Evolutionary conservation across 495 filamentous ascomycete genomes (phyloP).

Genomic region (Penicillium maclennaniae): DNA sequence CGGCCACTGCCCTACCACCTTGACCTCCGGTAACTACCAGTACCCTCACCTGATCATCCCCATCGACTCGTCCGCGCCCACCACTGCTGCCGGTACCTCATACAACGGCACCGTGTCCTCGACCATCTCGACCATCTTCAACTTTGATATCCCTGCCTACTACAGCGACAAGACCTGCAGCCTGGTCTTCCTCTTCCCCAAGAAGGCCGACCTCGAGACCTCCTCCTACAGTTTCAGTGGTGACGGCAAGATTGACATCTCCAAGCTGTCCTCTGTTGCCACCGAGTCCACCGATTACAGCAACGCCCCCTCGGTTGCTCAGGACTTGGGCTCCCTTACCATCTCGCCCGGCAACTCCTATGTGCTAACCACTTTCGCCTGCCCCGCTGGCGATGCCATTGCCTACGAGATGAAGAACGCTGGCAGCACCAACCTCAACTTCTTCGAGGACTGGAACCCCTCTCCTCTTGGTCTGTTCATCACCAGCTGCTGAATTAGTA

Average conservation of each 20-base stretch:
- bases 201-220: slow-evolving; percentile 47
- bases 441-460: slow-evolving; percentile 60
- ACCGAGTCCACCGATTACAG: slow-evolving; percentile 45
- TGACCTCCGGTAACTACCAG: slow-evolving; percentile 49
- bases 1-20: slow-evolving; percentile 46
- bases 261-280: slow-evolving; percentile 39
- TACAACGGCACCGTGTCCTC: slow-evolving; percentile 52
- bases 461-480: slow-evolving; percentile 63
- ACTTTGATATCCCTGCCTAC: slow-evolving; percentile 59
- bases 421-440: slow-evolving; percentile 54
- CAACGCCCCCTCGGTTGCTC: slow-evolving; percentile 42
- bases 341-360: slow-evolving; percentile 56
- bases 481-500: slow-evolving; percentile 45
- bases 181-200: slow-evolving; percentile 64
- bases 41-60: slow-evolving; percentile 67
- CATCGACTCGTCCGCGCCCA: slow-evolving; percentile 53
- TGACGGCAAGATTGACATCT: slow-evolving; percentile 53
- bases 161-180: slow-evolving; percentile 57
- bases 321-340: slow-evolving; percentile 45
- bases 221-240: slow-evolving; percentile 56
- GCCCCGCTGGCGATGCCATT: slow-evolving; percentile 50
- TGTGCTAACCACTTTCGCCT: slow-evolving; percentile 51
- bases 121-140: slow-evolving; percentile 59
- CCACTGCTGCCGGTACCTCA: slow-evolving; percentile 48
- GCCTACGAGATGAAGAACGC: slow-evolving; percentile 49